Base-by-base conservation (phyloP, 2,329 filamentous ascomycete genomes). In the Domatiomyces catenatus region DNA sequence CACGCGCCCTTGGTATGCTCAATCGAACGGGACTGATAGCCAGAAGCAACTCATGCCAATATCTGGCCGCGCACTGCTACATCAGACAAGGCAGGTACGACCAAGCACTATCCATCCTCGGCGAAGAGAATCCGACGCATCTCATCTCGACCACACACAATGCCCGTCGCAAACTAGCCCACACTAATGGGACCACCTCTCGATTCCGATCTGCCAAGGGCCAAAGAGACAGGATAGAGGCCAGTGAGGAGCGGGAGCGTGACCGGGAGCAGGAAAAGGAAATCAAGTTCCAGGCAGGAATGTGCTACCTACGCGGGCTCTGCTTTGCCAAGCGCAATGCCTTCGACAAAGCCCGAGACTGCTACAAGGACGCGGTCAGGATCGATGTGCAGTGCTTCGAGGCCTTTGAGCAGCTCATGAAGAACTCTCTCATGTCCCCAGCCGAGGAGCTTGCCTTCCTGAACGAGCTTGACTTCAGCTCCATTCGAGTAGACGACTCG, bases 361-460 rank as follows among this genome's bases (percentile, higher is more conserved):
- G 92, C 70, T 98, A 96, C 75, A 96, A 95, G 70, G 87, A 94
- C 61, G 92, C 92, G 1, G 88, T 96, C 45, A 81, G 86, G 54
- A 95, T 98, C 62, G 92, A 98, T 63, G 89, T 96, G 2, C 89
- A 94, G 66, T 98, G 92, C 68, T 96, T 94, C 63, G 92, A 98
- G 67, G 92, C 92, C 0, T 96, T 98, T 63, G 89, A 95, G 61
- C 89, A 96, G 70, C 77, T 98, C 50, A 95, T 96, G 81, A 87
- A 88, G 69, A 98, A 98, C 69, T 86, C 86, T 18, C 75, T 98
- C 54, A 84, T 98, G 79, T 79, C 79, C 19, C 88, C 89, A 0
- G 81, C 86, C 36, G 89, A 95, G 66, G 89, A 95, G 64, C 86
- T 90, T 77, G 77, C 82, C 47, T 94, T 95, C 55, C 75, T 95